Evolutionary conservation across 2,329 filamentous ascomycete genomes (phyloP).

Genomic region (Fusarium setosum): DNA sequence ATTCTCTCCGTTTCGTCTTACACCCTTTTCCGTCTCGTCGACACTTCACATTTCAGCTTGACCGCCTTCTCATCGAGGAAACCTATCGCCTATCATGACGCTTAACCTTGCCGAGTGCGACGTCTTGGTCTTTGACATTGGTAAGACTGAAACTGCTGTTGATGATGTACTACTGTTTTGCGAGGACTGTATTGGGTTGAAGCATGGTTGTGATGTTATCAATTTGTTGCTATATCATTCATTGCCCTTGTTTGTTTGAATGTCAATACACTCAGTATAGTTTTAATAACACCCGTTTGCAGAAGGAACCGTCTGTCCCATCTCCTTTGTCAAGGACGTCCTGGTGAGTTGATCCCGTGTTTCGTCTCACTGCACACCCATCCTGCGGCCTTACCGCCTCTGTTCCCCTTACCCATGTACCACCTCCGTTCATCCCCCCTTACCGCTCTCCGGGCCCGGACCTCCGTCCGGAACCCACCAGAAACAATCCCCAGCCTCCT

Average conservation of each 20-base stretch:
- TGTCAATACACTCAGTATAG: slow-evolving; percentile 28
- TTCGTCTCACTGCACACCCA: slow-evolving; percentile 25
- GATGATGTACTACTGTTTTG: neutral
- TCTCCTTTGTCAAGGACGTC: slow-evolving; percentile 86
- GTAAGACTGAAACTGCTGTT: slow-evolving; percentile 42
- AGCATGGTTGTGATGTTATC: neutral
- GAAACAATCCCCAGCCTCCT: slow-evolving; percentile 31
- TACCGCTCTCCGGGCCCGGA: slow-evolving; percentile 33
- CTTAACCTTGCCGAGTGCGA: slow-evolving; percentile 45
- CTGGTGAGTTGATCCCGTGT: slow-evolving; percentile 69
- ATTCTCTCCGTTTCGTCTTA: slow-evolving; percentile 6
- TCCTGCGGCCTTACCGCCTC: slow-evolving; percentile 28
- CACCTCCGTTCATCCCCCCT: slow-evolving; percentile 23
- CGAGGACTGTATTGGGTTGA: slow-evolving; percentile 7
- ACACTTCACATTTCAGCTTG: slow-evolving; percentile 29
- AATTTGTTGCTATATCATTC: slow-evolving; percentile 16
- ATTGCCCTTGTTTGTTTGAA: neutral
- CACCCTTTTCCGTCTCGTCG: slow-evolving; percentile 16
- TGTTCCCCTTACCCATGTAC: slow-evolving; percentile 23
- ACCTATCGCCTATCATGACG: slow-evolving; percentile 29
- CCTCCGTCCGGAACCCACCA: slow-evolving; percentile 34
- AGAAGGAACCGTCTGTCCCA: slow-evolving; percentile 88
- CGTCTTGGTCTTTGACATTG: slow-evolving; percentile 52
- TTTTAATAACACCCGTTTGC: slow-evolving; percentile 35
- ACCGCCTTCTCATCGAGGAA: slow-evolving; percentile 28